Base-by-base conservation (phyloP, 345 rosid genomes). In the Turritis glabra region DNA sequence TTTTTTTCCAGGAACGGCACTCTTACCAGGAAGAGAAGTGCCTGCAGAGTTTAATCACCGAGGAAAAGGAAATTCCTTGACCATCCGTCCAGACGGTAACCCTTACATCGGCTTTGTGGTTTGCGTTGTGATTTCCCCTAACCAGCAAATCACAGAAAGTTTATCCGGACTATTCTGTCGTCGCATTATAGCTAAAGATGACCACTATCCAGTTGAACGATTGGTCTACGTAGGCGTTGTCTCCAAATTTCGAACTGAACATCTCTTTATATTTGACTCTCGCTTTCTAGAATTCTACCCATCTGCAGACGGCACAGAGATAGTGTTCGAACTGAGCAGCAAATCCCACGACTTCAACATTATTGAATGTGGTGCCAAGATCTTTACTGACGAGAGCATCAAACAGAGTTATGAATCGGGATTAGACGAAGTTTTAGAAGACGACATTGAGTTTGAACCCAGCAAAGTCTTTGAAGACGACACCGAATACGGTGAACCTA, bases 1-100 rank as follows among this genome's bases (percentile, higher is more conserved):
- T 0, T 55, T n/a, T 29, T 9, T 6, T 35, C 0, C 0, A 0
- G 46, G 27, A 1, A 0, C 0, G 3, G 18, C 18, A 1, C 11
- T 37, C 11, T 12, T 59, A 21, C 46, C 46, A 1, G 64, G 64
- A 37, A 35, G 18, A 11, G 2, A 35, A 59, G 11, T 59, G 1
- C 46, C 46, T 0, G 12, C 7, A 37, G 5, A 7, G 0, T 59
- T 59, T 3, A 0, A 35, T 19, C 44, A 21, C 7, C 1, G 18
- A 35, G 18, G 1, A 2, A 21, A 1, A 59, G 46, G 46, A 35
- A 21, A 7, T 7, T 35, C 29, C 0, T n/a, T 30, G 32, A n/a
- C 23, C 10, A 29, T 55, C 8, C 61, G 5, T 27, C 29, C 29
- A 26, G n/a, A 12, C 12, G 41, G 12, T 37, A 37, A 10, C 41